Base-by-base conservation (phyloP, 1,139 yeast species). In the Eremothecium cymbalariae region DNA sequence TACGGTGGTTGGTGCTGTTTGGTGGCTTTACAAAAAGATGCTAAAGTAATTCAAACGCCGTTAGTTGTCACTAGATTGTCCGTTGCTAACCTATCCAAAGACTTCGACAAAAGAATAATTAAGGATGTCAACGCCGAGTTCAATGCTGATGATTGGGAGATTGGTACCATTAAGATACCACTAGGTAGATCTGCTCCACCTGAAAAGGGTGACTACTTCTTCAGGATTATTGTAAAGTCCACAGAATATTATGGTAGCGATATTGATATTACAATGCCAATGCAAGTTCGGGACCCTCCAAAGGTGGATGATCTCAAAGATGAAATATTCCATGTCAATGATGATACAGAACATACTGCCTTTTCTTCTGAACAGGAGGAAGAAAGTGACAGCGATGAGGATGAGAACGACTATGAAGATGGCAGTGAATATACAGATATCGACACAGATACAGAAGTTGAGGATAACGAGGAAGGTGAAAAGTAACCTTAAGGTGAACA, bases 101-200 rank as follows among this genome's bases (percentile, higher is more conserved):
- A 47, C 29, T 46, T 52, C 16, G 59, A 55, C 36, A 55, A 55
- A 32, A 44, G 57, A 35, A 30, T 37, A 5, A 32, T 57, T 13
- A 52, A 54, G 28, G 51, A 53, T 25, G 27, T 51, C 13, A 47
- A 47, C 13, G 38, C 43, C 11, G 52, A 48, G 13, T 55, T 51
- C 37, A 56, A 62, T 14, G 68, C 71, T 13, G 63, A 64, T 11
- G 67, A 66, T 12, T 72, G 82, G 40, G 60, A 60, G 3, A 64
- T 84, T 35, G 75, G 85, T 36, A 76, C 88, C 1, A 77, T 83
- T 52, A 85, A 82, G 57, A 65, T 86, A 35, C 85, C 80, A 44
- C 59, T 86, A 34, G 60, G 78, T 9, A 65, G 72, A 36, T 84
- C 93, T 36, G 73, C 94, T 3, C 95, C 95, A 8, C 70, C 70